Evolutionary conservation across 225 moss, liverwort and hornwort species (phyloP), one percentile per base, ranked within the genome.

Genomic region (Lunularia cruciata): DNA sequence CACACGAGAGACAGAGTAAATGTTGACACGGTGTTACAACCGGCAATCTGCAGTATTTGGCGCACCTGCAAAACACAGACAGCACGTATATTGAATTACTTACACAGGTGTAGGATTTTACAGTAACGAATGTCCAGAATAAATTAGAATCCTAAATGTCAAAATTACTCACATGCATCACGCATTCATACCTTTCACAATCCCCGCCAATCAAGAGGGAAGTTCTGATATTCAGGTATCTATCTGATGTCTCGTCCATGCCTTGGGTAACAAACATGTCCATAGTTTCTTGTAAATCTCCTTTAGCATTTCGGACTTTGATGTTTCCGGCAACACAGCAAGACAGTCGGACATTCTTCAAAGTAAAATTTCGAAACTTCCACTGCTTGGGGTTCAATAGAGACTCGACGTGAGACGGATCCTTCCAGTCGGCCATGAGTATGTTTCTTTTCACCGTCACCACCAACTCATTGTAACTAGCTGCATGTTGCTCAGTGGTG

Each of bases 281-380:
- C 86, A 96, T 79, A 22, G 96, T 90, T 71, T 96, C 96, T 63
- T 81, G 66, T 40, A 96, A 82, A 72, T 96, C 96, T 76, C 89
- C 87, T 47, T 92, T 92, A 14, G 80, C 89, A 71, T 88, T 89
- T 54, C 87, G 82, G 68, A 96, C 87, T 82, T 96, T 96, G 15
- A 96, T 96, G 76, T 96, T 90, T n/a, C 96, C 96, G 77, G 96
- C 96, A 49, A 96, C 96, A 89, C 96, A 96, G 70, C 96, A 96
- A 15, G 96, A 96, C 45, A 96, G 76, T 30, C 96, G 88, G 10
- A 86, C 89, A 73, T 96, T 96, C 70, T 85, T 86, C 60, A 96
- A 65, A 60, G 96, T 90, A 13, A 76, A 86, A 71, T 85, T 89
- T 68, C 96, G 81, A 22, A 89, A 87, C 67, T 92, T 96, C 96